Conservation (phyloP, 257 asterid genomes). For the Salvia rosmarinus region DNA sequence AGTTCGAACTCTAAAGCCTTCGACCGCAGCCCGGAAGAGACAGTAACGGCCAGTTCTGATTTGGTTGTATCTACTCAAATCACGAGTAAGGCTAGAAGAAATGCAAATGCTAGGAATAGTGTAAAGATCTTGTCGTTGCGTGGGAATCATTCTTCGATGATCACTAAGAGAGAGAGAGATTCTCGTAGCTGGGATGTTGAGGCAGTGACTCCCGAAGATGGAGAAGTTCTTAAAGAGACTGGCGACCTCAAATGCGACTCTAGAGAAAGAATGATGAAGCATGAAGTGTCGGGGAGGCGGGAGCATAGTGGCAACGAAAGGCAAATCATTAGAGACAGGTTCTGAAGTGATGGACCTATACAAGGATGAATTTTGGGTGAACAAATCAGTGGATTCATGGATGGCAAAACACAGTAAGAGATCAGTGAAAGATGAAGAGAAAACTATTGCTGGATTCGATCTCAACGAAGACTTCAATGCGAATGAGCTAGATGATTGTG, state of each 20-base stretch:
- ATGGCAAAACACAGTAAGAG: conserved; percentile 20
- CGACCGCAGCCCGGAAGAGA: conserved; percentile 41
- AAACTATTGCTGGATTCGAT: conserved; percentile 47
- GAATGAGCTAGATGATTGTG: conserved; percentile 33
- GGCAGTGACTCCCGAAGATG: conserved; percentile 19
- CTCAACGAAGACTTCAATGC: conserved; percentile 53
- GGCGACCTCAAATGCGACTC: conserved; percentile 20
- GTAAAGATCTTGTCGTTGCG: conserved; percentile 28
- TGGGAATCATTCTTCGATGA: conserved; percentile 18
- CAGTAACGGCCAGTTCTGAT: conserved; percentile 43
- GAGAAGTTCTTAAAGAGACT: conserved; percentile 10
- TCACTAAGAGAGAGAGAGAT: conserved; percentile 31
- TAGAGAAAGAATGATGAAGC: conserved; percentile 23
- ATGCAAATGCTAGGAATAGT: conserved; percentile 30
- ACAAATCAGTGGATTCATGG: conserved; percentile 29
- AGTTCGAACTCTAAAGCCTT: conserved; percentile 39
- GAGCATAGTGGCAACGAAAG: conserved; percentile 1
- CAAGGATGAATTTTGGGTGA: conserved; percentile 10
- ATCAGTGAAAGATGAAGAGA: conserved; percentile 22
- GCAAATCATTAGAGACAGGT: conserved; percentile 24
- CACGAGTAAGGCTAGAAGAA: conserved; percentile 34
- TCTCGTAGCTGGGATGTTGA: conserved; percentile 22
- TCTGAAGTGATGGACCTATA: conserved; percentile 1
- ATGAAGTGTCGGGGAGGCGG: conserved; percentile 28
- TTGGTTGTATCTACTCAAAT: conserved; percentile 44